These are phyloP conservation scores for Boletellus ananas DNA, from an alignment of 768 basidiomycete species.

Conservation along the genomic window DNA sequence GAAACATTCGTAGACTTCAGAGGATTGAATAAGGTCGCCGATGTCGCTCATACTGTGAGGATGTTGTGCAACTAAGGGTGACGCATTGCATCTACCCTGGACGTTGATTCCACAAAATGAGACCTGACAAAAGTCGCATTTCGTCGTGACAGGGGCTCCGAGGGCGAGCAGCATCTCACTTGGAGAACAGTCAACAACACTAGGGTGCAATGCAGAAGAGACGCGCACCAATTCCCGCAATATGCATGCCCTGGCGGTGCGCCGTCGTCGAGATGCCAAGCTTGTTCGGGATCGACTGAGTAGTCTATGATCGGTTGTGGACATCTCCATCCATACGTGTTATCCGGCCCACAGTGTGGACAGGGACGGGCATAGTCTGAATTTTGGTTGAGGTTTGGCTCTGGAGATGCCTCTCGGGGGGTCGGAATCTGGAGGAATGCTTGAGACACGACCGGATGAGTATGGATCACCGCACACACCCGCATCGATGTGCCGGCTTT, in stretches of 20 bases:
- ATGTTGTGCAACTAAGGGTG: conserved; percentile 53
- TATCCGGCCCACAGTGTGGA: conserved; percentile 68
- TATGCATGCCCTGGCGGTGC: conserved; percentile 73
- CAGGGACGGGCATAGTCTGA: conserved; percentile 72
- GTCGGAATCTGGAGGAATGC: conserved; percentile 57
- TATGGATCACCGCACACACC: conserved; percentile 39
- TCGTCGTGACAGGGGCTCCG: conserved; percentile 70
- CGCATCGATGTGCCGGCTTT: conserved; percentile 56
- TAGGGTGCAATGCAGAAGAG: neutral
- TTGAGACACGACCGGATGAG: neutral
- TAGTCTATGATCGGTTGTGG: conserved; percentile 79
- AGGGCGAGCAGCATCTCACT: conserved; percentile 76
- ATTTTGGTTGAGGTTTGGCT: conserved; percentile 63
- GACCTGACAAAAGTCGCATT: conserved; percentile 79
- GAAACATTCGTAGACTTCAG: conserved; percentile 78
- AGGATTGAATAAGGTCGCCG: conserved; percentile 72
- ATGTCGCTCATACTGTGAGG: conserved; percentile 67
- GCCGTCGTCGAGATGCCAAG: conserved; percentile 77
- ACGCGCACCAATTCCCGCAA: conserved; percentile 74
- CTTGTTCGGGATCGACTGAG: conserved; percentile 58
- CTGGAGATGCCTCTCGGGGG: conserved; percentile 72
- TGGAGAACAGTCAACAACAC: neutral
- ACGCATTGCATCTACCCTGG: conserved; percentile 66
- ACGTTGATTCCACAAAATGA: conserved; percentile 81
- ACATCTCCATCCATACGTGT: conserved; percentile 76